Percentiles rank a stretch among this genome's conserved stretches.
phyloP scores from a whole-genome alignment of 305 asterid genomes.

The Solanum aculeatissimum region DNA sequence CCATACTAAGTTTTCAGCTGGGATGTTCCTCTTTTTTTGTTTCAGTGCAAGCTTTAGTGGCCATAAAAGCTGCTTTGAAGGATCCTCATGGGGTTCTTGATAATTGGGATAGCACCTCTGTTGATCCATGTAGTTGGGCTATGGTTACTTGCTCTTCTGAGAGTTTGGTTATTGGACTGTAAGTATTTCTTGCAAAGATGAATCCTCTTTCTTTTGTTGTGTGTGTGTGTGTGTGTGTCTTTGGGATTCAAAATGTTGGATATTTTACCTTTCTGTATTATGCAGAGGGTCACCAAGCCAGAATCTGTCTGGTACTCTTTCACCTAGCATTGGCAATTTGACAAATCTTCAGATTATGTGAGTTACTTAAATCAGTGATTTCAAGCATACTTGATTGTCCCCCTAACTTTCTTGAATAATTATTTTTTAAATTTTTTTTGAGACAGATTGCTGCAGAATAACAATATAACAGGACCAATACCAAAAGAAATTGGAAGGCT shows the following conservation, averaged over 20 bases:
- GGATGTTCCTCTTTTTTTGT: not conserved
- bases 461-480: constrained; percentile 65
- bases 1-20: not conserved
- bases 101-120: constrained; percentile 90
- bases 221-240: not conserved
- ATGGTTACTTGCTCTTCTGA: constrained; percentile 88
- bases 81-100: constrained; percentile 97
- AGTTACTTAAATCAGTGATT: constrained; percentile 12
- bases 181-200: constrained; percentile 14
- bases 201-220: not conserved
- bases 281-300: constrained; percentile 94
- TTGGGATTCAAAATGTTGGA: not conserved
- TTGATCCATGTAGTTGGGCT: constrained; percentile 99
- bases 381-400: not conserved
- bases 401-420: not conserved
- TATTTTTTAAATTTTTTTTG: not conserved
- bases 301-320: constrained; percentile 62
- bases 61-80: constrained; percentile 50
- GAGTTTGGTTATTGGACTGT: constrained; percentile 86
- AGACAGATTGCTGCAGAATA: constrained; percentile 76
- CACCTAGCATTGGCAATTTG: constrained; percentile 82
- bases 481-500: constrained; percentile 70
- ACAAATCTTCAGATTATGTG: constrained; percentile 84
- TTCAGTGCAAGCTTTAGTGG: constrained; percentile 89
- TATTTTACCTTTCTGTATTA: not conserved